Evolutionary conservation across 306 rosid genomes (phyloP).

Genomic region (Begonia masoniana): DNA sequence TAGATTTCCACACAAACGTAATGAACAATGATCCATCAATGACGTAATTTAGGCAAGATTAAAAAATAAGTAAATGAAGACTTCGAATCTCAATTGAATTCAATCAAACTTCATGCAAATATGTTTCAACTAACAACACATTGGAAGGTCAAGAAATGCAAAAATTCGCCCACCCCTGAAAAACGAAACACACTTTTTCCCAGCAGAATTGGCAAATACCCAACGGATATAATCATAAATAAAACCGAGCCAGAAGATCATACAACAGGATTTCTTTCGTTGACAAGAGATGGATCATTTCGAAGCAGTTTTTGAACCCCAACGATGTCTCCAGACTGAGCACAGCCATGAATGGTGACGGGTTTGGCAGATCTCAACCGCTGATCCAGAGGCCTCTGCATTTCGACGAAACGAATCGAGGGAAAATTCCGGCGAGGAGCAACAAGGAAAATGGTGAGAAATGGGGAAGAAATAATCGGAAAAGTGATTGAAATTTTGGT

Average conservation of each 20-base stretch:
- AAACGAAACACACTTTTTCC: not conserved
- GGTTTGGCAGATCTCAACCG: slow-evolving; percentile 63
- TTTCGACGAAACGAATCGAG: slow-evolving; percentile 8
- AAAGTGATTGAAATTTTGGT: not conserved
- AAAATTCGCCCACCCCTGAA: not conserved
- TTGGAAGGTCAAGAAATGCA: too few species aligned
- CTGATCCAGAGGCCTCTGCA: slow-evolving; percentile 54
- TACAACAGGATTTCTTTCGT: slow-evolving; percentile 71
- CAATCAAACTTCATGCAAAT: too few species aligned
- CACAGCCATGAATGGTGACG: slow-evolving; percentile 58
- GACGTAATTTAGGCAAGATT: too few species aligned
- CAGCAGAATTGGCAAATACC: too few species aligned
- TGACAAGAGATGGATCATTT: slow-evolving; percentile 61
- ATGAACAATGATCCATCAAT: too few species aligned
- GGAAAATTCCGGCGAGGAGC: slow-evolving; percentile 9
- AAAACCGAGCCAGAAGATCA: slow-evolving; percentile 13
- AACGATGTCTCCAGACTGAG: slow-evolving; percentile 57
- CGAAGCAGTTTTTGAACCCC: slow-evolving; percentile 71
- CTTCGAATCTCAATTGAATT: too few species aligned
- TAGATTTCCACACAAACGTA: too few species aligned
- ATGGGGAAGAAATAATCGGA: slow-evolving; percentile 1
- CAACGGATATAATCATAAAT: too few species aligned
- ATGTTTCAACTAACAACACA: too few species aligned
- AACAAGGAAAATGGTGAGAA: not conserved
- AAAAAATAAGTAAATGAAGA: too few species aligned